Evolutionary conservation across 2,329 filamentous ascomycete genomes (phyloP).

Genomic region (Myriosclerotinia curreyana): DNA sequence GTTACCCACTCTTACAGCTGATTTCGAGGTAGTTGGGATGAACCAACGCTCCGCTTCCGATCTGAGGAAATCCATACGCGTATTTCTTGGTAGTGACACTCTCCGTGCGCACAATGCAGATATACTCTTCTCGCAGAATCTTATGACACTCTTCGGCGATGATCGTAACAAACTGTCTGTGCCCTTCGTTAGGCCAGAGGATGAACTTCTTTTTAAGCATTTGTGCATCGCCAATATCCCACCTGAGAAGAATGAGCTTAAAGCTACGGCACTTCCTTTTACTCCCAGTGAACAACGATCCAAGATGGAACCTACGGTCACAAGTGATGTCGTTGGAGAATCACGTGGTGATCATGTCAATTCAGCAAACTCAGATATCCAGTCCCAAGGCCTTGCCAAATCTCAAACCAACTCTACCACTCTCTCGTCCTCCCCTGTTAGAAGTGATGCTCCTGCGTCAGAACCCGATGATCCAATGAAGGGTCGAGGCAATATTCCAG

Average conservation of each 20-base stretch:
- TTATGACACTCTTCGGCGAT: conserved; percentile 81
- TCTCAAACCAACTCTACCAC: conserved; percentile 27
- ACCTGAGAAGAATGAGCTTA: conserved; percentile 57
- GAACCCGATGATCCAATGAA: conserved; percentile 25
- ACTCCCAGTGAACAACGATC: conserved; percentile 35
- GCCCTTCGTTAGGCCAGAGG: conserved; percentile 88
- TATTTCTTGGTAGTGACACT: conserved; percentile 87
- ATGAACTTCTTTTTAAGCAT: conserved; percentile 75
- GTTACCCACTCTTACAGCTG: conserved; percentile 75
- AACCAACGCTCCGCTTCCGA: conserved; percentile 50
- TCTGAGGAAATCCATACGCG: conserved; percentile 66
- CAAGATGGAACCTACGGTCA: conserved; percentile 25
- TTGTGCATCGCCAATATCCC: conserved; percentile 61
- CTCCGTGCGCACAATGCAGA: conserved; percentile 85
- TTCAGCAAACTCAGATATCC: conserved; percentile 20
- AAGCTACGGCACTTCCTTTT: conserved; percentile 41
- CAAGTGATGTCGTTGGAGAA: conserved; percentile 22
- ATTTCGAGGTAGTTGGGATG: conserved; percentile 69
- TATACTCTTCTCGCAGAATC: conserved; percentile 86
- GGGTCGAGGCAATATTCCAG: conserved; percentile 26
- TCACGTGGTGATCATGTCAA: conserved; percentile 23
- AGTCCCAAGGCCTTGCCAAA: conserved; percentile 23
- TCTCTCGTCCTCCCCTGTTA: conserved; percentile 24
- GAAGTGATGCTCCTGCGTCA: conserved; percentile 23
- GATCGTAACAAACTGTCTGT: conserved; percentile 84